Evolutionary conservation across 805 yeast genomes (phyloP).

Genomic region (Metschnikowia chrysomelidarum): DNA sequence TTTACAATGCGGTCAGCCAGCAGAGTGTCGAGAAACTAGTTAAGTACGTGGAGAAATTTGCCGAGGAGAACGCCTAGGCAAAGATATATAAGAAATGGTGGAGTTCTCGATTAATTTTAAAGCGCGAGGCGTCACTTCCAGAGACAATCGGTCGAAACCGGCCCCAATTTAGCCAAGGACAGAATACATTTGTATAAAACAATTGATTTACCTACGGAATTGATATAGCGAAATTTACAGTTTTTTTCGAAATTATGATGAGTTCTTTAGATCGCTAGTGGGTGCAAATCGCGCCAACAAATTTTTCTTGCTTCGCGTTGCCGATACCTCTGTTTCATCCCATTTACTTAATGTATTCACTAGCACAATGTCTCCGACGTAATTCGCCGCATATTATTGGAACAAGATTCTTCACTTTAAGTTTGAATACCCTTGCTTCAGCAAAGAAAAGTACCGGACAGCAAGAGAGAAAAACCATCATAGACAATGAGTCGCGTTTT

Average conservation of each 20-base stretch:
- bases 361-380: constrained; percentile 1
- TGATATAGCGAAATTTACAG: background rate
- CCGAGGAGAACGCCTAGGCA: constrained; percentile 26
- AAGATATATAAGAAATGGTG: too few relatives aligned
- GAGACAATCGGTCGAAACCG: too few relatives aligned
- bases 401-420: constrained; percentile 1
- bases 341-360: constrained; percentile 1
- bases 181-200: too few relatives aligned
- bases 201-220: too few relatives aligned
- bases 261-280: constrained; percentile 1
- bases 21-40: constrained; percentile 58
- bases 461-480: constrained; percentile 26
- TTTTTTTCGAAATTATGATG: background rate
- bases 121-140: too few relatives aligned
- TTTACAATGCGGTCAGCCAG: constrained; percentile 81
- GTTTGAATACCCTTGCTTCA: constrained; percentile 2
- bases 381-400: constrained; percentile 1
- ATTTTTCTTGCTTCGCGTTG: too few relatives aligned
- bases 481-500: constrained; percentile 34
- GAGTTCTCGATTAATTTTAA: background rate
- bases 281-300: constrained; percentile 14
- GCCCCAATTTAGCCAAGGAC: too few relatives aligned
- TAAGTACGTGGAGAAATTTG: constrained; percentile 60
- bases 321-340: too few relatives aligned
- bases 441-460: constrained; percentile 18